Evolutionary conservation across 192 early-diverging fungal species (phyloP).

Genomic region (Geranomyces variabilis): DNA sequence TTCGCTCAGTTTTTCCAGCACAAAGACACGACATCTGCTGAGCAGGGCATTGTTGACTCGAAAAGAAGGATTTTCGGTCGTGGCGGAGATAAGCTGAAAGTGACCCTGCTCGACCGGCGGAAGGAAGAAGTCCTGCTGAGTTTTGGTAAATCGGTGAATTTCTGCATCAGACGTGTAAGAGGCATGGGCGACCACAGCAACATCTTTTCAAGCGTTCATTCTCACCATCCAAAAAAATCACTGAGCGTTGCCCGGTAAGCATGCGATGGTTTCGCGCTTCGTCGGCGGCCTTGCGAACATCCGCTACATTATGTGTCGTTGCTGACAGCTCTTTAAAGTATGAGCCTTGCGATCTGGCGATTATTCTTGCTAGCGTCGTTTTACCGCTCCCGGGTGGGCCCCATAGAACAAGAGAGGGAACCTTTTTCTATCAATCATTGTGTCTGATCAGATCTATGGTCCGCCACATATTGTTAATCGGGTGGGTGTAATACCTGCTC

Average conservation of each 20-base stretch:
- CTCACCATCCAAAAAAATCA: conserved; percentile 80
- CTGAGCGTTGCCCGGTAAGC: conserved; percentile 59
- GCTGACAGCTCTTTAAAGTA: conserved; percentile 37
- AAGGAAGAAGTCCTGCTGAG: conserved; percentile 86
- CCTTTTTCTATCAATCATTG: conserved; percentile 40
- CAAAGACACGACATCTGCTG: conserved; percentile 78
- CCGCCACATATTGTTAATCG: too few relatives aligned
- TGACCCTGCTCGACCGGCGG: conserved; percentile 69
- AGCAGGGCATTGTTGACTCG: conserved; percentile 80
- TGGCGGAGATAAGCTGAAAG: conserved; percentile 54
- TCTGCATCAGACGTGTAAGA: conserved; percentile 1
- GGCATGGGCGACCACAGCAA: neutral
- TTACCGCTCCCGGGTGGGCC: conserved; percentile 64
- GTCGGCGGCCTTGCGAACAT: conserved; percentile 31
- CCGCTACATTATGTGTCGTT: conserved; percentile 37
- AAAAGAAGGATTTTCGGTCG: conserved; percentile 86
- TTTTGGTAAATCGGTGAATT: conserved; percentile 88
- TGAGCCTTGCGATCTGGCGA: conserved; percentile 36
- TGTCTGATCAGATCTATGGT: too few relatives aligned
- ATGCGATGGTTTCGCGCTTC: conserved; percentile 31
- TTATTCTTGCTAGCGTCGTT: conserved; percentile 65
- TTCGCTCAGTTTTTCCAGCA: conserved; percentile 64
- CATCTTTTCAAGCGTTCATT: neutral
- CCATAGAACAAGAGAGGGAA: conserved; percentile 85
- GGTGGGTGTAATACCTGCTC: conserved; percentile 39